Conservation (phyloP, 805 yeast genomes). For the Saccharomyces jurei region DNA sequence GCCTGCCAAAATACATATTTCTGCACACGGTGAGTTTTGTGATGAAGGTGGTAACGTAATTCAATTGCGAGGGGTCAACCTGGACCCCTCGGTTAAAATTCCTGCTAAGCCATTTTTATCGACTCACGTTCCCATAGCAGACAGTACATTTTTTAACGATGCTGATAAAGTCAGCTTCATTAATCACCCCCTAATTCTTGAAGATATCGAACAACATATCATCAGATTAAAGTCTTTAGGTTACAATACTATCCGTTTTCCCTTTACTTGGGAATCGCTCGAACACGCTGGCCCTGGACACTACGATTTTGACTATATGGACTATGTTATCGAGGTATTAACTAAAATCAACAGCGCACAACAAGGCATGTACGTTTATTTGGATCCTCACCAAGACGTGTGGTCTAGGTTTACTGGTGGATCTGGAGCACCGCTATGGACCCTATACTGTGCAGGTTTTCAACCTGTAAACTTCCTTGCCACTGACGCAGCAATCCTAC, state of each 20-base stretch:
- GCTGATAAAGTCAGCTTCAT: slow-evolving; percentile 77
- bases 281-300: slow-evolving; percentile 82
- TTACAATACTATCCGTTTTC: slow-evolving; percentile 65
- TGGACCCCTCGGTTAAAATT: slow-evolving; percentile 66
- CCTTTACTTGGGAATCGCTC: slow-evolving; percentile 86
- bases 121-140: slow-evolving; percentile 29
- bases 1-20: slow-evolving; percentile 30
- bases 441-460: slow-evolving; percentile 79
- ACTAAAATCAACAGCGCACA: slow-evolving; percentile 52
- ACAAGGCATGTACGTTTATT: slow-evolving; percentile 58
- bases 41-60: slow-evolving; percentile 51
- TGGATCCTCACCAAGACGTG: slow-evolving; percentile 91
- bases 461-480: slow-evolving; percentile 62
- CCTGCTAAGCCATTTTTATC: slow-evolving; percentile 51
- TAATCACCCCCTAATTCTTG: slow-evolving; percentile 71
- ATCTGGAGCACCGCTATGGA: slow-evolving; percentile 92
- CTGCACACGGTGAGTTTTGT: slow-evolving; percentile 49
- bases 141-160: slow-evolving; percentile 45
- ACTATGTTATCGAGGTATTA: slow-evolving; percentile 57
- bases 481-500: slow-evolving; percentile 77
- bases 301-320: slow-evolving; percentile 71
- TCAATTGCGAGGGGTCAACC: slow-evolving; percentile 68
- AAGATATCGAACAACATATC: slow-evolving; percentile 64
- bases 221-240: slow-evolving; percentile 71
- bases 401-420: slow-evolving; percentile 91